A percentile compares a stretch with the other conserved stretches of the same genome.
These are phyloP conservation scores for Yarrowia keelungensis DNA, from an alignment of 805 yeast genomes.

Conservation along the genomic window DNA sequence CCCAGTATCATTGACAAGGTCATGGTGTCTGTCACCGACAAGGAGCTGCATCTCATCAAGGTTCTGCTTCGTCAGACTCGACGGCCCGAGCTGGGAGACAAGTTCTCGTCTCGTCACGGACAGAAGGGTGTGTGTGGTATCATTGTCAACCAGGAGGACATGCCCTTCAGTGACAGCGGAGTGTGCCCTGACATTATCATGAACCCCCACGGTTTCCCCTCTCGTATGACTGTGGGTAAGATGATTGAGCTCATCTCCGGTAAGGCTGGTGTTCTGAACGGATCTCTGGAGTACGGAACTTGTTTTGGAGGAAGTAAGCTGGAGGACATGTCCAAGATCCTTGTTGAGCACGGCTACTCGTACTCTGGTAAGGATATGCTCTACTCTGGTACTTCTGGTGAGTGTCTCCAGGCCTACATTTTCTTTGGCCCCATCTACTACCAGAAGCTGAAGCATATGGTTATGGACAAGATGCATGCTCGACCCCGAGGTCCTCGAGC, in stretches of 20 bases:
- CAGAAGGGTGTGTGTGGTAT: constrained; percentile 99
- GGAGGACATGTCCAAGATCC: constrained; percentile 90
- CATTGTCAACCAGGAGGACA: constrained; percentile 94
- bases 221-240: constrained; percentile 99
- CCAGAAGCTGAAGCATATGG: constrained; percentile 99
- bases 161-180: constrained; percentile 95
- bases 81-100: constrained; percentile 97
- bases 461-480: constrained; percentile 98
- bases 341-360: constrained; percentile 89
- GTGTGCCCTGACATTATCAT: constrained; percentile 93
- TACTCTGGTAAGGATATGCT: constrained; percentile 98
- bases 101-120: constrained; percentile 96
- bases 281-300: constrained; percentile 92
- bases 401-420: constrained; percentile 94
- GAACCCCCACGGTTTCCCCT: constrained; percentile 99
- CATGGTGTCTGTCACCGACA: constrained; percentile 94
- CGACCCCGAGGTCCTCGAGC: constrained; percentile 99
- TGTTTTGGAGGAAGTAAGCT: constrained; percentile 98
- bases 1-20: constrained; percentile 96
- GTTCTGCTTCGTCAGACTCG: constrained; percentile 93
- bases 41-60: constrained; percentile 92
- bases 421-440: constrained; percentile 98
- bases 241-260: constrained; percentile 97
- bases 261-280: constrained; percentile 95
- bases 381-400: constrained; percentile 97